Percentiles rank a stretch among this genome's conserved stretches.
Conservation (phyloP, 2,329 filamentous ascomycete species). For the Penicillium sp. region DNA sequence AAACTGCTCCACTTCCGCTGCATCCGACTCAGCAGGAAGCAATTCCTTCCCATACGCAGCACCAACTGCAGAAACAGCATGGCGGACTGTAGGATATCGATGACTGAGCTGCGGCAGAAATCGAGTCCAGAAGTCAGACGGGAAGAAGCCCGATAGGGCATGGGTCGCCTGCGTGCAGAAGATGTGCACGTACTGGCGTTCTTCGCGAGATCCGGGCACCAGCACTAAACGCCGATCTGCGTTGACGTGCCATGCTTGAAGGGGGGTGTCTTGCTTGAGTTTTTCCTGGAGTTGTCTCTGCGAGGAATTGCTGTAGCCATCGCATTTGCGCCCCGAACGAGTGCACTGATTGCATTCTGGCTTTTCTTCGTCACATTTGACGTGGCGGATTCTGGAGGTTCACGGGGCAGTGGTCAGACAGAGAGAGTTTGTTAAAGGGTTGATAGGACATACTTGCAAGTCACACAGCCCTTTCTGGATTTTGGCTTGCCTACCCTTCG, state of each 20-base stretch:
- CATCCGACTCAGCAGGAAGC: not conserved
- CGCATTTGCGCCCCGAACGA: constrained; percentile 58
- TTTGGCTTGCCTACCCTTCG: constrained; percentile 9
- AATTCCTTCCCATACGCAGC: constrained; percentile 46
- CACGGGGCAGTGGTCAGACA: not conserved
- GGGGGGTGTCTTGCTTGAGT: not conserved
- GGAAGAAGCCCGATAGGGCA: constrained; percentile 48
- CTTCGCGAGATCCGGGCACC: constrained; percentile 28
- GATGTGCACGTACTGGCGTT: constrained; percentile 43
- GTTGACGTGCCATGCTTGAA: constrained; percentile 3
- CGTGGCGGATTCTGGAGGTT: constrained; percentile 51
- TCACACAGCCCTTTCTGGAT: constrained; percentile 49
- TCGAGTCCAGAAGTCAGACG: constrained; percentile 30
- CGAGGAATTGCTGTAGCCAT: constrained; percentile 50
- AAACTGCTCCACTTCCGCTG: constrained; percentile 31
- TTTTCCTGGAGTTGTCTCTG: constrained; percentile 9
- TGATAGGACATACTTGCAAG: constrained; percentile 54
- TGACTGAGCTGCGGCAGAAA: constrained; percentile 51
- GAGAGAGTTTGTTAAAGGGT: not conserved
- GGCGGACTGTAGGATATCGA: constrained; percentile 50
- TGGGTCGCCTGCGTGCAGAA: constrained; percentile 46
- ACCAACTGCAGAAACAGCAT: constrained; percentile 54
- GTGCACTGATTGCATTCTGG: constrained; percentile 57
- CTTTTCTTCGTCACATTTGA: constrained; percentile 60
- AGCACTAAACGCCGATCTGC: constrained; percentile 21